Evolutionary conservation across 1,284 basidiomycete genomes (phyloP).

Genomic region (Hortiboletus rubellus): DNA sequence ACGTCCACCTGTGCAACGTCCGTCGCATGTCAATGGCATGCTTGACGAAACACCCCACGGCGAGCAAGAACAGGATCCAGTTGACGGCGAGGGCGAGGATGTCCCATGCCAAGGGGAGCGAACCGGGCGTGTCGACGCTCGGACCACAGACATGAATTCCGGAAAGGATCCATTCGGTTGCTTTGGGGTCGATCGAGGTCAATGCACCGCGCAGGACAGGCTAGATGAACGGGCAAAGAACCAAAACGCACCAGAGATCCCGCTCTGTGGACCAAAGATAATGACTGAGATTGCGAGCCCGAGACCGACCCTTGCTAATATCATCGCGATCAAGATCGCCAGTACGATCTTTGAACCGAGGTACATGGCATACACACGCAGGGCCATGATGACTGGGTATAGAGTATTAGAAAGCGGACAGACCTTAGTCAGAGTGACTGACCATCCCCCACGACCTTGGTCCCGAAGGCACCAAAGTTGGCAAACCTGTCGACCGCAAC

Average conservation of each 20-base stretch:
- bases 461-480: conserved; percentile 17
- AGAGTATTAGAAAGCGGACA: not conserved
- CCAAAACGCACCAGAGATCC: conserved; percentile 12
- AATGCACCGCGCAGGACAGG: not conserved
- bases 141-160: conserved; percentile 16
- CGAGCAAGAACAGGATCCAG: not conserved
- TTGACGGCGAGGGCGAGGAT: conserved; percentile 10
- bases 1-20: conserved; percentile 9
- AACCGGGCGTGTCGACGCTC: not conserved
- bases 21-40: conserved; percentile 14
- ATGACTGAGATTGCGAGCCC: conserved; percentile 10
- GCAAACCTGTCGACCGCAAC: conserved; percentile 12
- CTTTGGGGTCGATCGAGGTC: not conserved
- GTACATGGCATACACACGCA: conserved; percentile 26
- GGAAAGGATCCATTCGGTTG: conserved; percentile 20
- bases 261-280: conserved; percentile 20
- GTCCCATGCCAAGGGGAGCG: conserved; percentile 18
- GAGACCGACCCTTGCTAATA: conserved; percentile 11
- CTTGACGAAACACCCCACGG: not conserved
- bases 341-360: conserved; percentile 14
- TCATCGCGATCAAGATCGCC: conserved; percentile 1
- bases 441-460: conserved; percentile 15
- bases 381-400: conserved; percentile 17
- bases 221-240: too few relatives aligned
- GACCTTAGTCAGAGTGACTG: not conserved